phyloP scores from a whole-genome alignment of 371 early-diverging fungal genomes.

The Mucor lusitanicus region DNA sequence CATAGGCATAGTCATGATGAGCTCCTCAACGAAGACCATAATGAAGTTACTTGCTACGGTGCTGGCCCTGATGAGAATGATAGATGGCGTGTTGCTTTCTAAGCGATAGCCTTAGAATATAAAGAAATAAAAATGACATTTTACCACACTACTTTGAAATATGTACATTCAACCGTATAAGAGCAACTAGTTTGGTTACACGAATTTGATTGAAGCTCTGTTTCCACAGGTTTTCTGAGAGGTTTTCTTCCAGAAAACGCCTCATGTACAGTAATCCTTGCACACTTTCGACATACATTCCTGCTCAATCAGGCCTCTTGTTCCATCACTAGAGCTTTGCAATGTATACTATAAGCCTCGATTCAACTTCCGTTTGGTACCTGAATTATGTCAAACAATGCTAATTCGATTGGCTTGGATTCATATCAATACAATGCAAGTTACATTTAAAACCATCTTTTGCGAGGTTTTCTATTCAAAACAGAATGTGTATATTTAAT shows the following conservation, averaged over 20 bases:
- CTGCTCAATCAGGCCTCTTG: too few species aligned
- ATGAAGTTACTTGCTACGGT: slow-evolving; percentile 57
- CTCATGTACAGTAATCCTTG: background rate
- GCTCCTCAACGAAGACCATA: slow-evolving; percentile 34
- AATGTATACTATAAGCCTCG: too few species aligned
- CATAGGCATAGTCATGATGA: slow-evolving; percentile 50
- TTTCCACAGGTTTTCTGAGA: background rate
- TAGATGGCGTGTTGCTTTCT: slow-evolving; percentile 52
- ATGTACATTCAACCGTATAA: background rate
- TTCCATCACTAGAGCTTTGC: background rate
- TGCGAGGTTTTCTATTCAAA: background rate
- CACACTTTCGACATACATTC: background rate
- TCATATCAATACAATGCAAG: background rate
- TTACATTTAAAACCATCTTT: too few species aligned
- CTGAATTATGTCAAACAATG: background rate
- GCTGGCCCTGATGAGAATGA: slow-evolving; percentile 58
- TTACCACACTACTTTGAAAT: background rate
- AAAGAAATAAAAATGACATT: background rate
- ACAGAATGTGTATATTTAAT: background rate
- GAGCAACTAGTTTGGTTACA: background rate
- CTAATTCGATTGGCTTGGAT: background rate
- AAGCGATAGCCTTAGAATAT: background rate
- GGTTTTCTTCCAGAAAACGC: background rate
- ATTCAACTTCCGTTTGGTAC: background rate
- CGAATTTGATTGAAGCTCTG: background rate